phyloP scores from a whole-genome alignment of 2,329 filamentous ascomycete genomes.

The Colletotrichum incanum region DNA sequence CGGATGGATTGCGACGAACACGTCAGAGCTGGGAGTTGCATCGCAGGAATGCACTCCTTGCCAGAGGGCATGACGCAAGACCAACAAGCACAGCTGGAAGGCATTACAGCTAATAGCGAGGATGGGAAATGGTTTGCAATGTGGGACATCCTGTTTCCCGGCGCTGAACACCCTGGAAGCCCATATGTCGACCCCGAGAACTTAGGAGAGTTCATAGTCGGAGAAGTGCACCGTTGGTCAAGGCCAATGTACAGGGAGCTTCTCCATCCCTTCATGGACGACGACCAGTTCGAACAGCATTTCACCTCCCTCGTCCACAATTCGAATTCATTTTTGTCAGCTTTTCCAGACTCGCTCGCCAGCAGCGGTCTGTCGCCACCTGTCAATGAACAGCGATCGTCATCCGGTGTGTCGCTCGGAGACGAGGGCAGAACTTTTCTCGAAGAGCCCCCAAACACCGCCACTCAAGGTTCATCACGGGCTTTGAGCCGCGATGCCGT shows the following conservation, averaged over 20 bases:
- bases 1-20: neutral
- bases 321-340: neutral
- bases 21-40: neutral
- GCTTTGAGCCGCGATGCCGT: neutral
- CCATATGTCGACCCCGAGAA: slow-evolving; percentile 42
- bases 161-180: slow-evolving; percentile 41
- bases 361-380: neutral
- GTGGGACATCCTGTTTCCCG: slow-evolving; percentile 47
- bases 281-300: neutral
- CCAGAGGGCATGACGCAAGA: slow-evolving; percentile 46
- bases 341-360: neutral
- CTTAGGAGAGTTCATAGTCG: neutral
- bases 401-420: neutral
- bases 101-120: slow-evolving; percentile 42
- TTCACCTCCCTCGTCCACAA: neutral
- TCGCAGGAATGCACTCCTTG: fast-evolving
- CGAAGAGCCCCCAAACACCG: neutral
- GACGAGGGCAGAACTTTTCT: neutral
- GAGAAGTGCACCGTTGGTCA: neutral
- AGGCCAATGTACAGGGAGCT: neutral
- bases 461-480: neutral
- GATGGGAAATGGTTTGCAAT: slow-evolving; percentile 49
- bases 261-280: neutral
- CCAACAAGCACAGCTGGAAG: slow-evolving; percentile 41
- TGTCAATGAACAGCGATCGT: neutral